Conservation (phyloP, 805 yeast genomes). For the Candida glaebosa region DNA sequence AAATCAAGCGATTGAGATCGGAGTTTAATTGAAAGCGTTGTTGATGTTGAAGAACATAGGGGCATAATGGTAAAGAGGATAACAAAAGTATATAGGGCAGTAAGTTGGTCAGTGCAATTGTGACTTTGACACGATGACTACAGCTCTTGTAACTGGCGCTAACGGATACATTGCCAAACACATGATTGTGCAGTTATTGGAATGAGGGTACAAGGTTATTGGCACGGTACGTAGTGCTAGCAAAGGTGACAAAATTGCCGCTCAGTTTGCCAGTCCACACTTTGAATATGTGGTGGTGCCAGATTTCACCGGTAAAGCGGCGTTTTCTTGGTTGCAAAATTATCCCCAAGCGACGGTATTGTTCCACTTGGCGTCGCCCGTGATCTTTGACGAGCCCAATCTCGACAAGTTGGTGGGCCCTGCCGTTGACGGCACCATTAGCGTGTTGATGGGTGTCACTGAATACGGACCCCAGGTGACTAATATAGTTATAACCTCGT, state of each 20-base stretch:
- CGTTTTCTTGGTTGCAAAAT: constrained; percentile 19
- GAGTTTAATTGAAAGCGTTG: too few species aligned
- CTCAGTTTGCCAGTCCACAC: constrained; percentile 16
- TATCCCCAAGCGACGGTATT: constrained; percentile 22
- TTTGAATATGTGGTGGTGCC: constrained; percentile 20
- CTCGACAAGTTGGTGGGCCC: constrained; percentile 46
- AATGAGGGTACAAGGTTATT: constrained; percentile 41
- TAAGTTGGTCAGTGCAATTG: too few species aligned
- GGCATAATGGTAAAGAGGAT: too few species aligned
- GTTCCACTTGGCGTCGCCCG: constrained; percentile 26
- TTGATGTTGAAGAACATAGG: too few species aligned
- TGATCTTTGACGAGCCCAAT: constrained; percentile 15
- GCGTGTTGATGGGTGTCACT: constrained; percentile 44
- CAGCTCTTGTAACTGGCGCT: constrained; percentile 53
- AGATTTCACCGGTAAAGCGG: constrained; percentile 14
- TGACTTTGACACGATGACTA: too few species aligned
- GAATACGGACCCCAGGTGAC: constrained; percentile 34
- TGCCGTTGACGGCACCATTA: constrained; percentile 49
- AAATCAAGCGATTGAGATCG: too few species aligned
- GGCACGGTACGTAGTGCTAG: constrained; percentile 10
- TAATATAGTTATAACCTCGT: constrained; percentile 43
- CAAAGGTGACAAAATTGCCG: constrained; percentile 29
- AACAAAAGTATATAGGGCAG: too few species aligned
- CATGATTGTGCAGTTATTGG: constrained; percentile 37
- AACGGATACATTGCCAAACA: constrained; percentile 53